A percentile compares a stretch with the other conserved stretches of the same genome.
These are phyloP conservation scores for Santalum album DNA, from an alignment of 164 flowering plant species.

Conservation along the genomic window DNA sequence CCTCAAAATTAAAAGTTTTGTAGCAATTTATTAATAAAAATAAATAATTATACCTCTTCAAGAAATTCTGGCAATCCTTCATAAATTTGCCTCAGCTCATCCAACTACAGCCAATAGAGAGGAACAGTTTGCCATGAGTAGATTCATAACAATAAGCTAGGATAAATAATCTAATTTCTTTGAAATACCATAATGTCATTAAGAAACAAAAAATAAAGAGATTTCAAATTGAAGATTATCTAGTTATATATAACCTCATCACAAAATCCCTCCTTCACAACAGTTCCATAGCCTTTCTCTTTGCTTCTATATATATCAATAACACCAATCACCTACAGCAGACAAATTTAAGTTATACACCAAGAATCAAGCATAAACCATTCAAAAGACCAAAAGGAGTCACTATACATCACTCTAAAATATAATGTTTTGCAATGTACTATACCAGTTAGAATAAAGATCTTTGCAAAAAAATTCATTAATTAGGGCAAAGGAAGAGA, in stretches of 20 bases:
- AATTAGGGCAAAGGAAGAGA: too few species aligned
- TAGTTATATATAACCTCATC: constrained; percentile 57
- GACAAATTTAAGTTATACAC: constrained; percentile 2
- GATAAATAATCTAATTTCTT: too few species aligned
- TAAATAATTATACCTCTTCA: constrained; percentile 53
- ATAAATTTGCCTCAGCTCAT: constrained; percentile 82
- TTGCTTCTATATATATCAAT: constrained; percentile 67
- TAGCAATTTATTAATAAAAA: background rate
- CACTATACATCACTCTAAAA: too few species aligned
- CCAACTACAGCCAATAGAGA: constrained; percentile 42
- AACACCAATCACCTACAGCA: constrained; percentile 76
- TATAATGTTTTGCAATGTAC: too few species aligned
- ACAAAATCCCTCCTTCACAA: constrained; percentile 86
- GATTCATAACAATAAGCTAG: background rate
- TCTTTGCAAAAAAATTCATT: too few species aligned
- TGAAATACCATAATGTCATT: too few species aligned
- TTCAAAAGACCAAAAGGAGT: too few species aligned
- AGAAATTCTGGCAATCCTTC: constrained; percentile 89
- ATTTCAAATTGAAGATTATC: too few species aligned
- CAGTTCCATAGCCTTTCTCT: constrained; percentile 74
- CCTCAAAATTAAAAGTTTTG: too few species aligned
- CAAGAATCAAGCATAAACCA: background rate
- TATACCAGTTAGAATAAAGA: too few species aligned
- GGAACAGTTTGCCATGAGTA: background rate
- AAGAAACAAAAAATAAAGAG: too few species aligned